phyloP scores from a whole-genome alignment of 2,329 filamentous ascomycete genomes.

The Colletotrichum cuscutae region DNA sequence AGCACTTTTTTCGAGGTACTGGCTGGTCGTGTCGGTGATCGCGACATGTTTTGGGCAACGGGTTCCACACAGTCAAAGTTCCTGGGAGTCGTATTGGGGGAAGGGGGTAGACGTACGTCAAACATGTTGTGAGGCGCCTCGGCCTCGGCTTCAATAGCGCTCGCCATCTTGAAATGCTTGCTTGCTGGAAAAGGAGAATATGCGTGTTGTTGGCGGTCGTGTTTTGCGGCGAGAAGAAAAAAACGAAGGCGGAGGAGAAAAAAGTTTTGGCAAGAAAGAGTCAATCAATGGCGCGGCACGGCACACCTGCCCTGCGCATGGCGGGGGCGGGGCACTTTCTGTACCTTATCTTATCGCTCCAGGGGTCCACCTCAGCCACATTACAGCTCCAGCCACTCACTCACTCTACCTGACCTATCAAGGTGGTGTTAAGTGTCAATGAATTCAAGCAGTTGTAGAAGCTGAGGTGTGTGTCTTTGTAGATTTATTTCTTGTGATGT shows the following conservation, averaged over 20 bases:
- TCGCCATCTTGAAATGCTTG: conserved; percentile 4
- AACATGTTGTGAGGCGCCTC: conserved; percentile 50
- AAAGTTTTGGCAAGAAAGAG: background rate
- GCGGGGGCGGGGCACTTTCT: conserved; percentile 10
- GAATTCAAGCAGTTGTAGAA: background rate
- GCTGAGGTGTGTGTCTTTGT: background rate
- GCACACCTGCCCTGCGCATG: background rate
- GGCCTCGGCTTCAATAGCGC: conserved; percentile 33
- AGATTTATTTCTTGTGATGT: too few species aligned
- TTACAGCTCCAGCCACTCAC: background rate
- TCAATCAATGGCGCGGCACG: background rate
- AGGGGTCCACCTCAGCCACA: background rate
- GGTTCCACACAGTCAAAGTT: background rate
- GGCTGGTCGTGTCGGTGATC: conserved; percentile 37
- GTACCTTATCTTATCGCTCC: conserved; percentile 9
- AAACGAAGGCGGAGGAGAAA: background rate
- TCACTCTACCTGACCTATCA: too few species aligned
- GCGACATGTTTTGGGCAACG: conserved; percentile 1
- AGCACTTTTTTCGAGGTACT: background rate
- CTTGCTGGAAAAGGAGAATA: background rate
- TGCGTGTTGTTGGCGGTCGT: background rate
- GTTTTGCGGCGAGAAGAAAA: background rate
- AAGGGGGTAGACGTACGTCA: conserved; percentile 43
- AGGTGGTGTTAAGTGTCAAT: background rate
- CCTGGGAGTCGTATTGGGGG: background rate